Evolutionary conservation across 805 yeast species (phyloP), one percentile per base, ranked within the genome.

Genomic region (Nakazawaea wyomingensis): DNA sequence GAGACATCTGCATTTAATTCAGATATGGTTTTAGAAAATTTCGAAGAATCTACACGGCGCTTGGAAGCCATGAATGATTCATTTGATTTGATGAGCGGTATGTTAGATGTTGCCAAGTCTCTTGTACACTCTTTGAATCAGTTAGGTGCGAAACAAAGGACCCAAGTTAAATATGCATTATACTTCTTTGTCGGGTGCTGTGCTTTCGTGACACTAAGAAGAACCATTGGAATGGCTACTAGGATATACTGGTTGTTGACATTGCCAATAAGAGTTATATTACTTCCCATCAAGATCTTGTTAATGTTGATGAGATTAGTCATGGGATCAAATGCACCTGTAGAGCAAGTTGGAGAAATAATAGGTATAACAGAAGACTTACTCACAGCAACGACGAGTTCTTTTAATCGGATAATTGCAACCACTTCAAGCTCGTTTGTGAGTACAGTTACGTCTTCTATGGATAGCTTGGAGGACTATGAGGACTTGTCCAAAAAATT

Each of bases 121-220:
- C 64, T 76, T 32, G 78, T 76, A 32, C 66, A 64, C 48, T 66
- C 71, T 38, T 75, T 76, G 33, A 78, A 76, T 48, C 72, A 70
- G 49, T 72, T 76, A 41, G 78, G 76, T 49, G 61, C 65, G 41
- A 57, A 62, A 4, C 81, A 76, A 48, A 66, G 74, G 29, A 44
- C 39, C 3, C 43, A 44, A n/a, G 38, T 44, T 11, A 44, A 44
- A 38, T 44, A 44, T 17, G 14, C 47, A 3, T 34, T 44, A 14
- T 44, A 39, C n/a, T 44, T 44, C 37, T 39, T 44, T 19, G 14
- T 38, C 13, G 32, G 29, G 9, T 34, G 43, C 19, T 44, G 47
- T 39, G 26, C 37, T 4, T 44, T 39, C 24, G 47, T 44, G 22
- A 29, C 29, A 2, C 11, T 44, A 3, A 44, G 39, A 20, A 34